Percentiles rank a stretch among this genome's conserved stretches.
Evolutionary conservation across 2,329 filamentous ascomycete species (phyloP).

Genomic region (Cladophialophora exuberans): DNA sequence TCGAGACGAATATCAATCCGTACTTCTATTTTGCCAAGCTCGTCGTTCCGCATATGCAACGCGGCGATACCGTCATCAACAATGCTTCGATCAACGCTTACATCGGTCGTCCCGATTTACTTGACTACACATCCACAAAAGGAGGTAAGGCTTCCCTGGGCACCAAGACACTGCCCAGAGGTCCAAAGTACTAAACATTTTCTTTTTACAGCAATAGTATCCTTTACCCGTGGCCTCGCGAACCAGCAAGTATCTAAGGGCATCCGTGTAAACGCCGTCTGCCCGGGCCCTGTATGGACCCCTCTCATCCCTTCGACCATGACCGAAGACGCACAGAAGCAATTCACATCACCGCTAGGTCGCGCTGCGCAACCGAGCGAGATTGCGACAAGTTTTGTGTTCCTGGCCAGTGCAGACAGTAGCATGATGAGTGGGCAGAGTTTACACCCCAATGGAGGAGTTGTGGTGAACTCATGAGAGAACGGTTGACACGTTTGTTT

Average conservation of each 20-base stretch:
- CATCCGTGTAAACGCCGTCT: constrained; percentile 76
- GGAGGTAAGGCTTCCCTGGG: constrained; percentile 23
- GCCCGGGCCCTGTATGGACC: constrained; percentile 79
- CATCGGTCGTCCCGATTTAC: constrained; percentile 75
- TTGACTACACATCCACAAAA: constrained; percentile 77
- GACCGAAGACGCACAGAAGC: constrained; percentile 69
- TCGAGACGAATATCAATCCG: constrained; percentile 81
- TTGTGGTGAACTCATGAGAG: constrained; percentile 49
- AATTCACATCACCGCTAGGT: constrained; percentile 75
- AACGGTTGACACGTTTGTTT: no score
- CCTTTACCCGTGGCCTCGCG: constrained; percentile 76
- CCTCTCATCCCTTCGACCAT: constrained; percentile 75
- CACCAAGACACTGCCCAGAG: not conserved
- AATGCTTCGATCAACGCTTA: constrained; percentile 84
- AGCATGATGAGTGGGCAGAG: constrained; percentile 74
- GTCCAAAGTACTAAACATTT: not conserved
- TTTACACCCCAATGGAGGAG: constrained; percentile 66
- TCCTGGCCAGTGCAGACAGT: constrained; percentile 75
- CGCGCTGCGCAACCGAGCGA: constrained; percentile 78
- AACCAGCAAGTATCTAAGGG: constrained; percentile 74
- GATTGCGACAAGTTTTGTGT: constrained; percentile 80
- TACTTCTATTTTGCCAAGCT: constrained; percentile 84
- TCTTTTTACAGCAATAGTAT: constrained; percentile 64
- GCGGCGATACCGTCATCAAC: constrained; percentile 80
- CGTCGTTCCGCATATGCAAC: constrained; percentile 71